Base-by-base conservation (phyloP, 148 eudicot genomes). In the Limonium bicolor region DNA sequence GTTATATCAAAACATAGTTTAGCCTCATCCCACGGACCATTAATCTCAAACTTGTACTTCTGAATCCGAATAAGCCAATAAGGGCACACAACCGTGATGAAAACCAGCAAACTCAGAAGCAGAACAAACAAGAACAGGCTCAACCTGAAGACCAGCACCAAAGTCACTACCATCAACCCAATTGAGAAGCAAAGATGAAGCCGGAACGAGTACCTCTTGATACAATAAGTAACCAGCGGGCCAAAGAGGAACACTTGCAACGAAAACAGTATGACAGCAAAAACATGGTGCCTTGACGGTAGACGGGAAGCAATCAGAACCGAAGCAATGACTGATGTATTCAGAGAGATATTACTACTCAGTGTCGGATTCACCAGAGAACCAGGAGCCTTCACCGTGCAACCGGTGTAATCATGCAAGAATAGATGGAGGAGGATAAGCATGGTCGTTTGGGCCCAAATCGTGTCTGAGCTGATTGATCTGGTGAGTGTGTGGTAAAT, bases 11-110 rank as follows among this genome's bases (percentile, higher is more conserved):
- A 82, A 63, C 94, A 87, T 26, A 87, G 82, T 62, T 82, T 82
- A 45, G 96, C 94, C 68, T 87, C 96, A 56, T 82, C 96, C 94
- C 94, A 79, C 7, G 96, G 96, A 48, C 96, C 96, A 59, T 87
- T 87, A 39, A 82, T 87, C 62, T 87, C 94, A 61, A 87, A 79
- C 71, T 87, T 87, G 64, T 78, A 87, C 61, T 74, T 78, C 47
- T 87, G 96, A 48, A 87, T 79, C 47, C 94, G 71, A 52, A 77
- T 82, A 53, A 87, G 77, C 90, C 90, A 90, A 61, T 77, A 84
- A 37, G 97, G 97, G 36, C 94, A 79, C 10, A 87, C 72, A 55
- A 87, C 54, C 32, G 71, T 87, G 25, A 86, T 65, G 42, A 77
- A 80, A 47, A 74, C 67, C 63, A 80, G 59, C 53, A 77, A 52